These are phyloP conservation scores for Lactarius deliciosus DNA, from an alignment of 768 basidiomycete species.

Conservation along the genomic window DNA sequence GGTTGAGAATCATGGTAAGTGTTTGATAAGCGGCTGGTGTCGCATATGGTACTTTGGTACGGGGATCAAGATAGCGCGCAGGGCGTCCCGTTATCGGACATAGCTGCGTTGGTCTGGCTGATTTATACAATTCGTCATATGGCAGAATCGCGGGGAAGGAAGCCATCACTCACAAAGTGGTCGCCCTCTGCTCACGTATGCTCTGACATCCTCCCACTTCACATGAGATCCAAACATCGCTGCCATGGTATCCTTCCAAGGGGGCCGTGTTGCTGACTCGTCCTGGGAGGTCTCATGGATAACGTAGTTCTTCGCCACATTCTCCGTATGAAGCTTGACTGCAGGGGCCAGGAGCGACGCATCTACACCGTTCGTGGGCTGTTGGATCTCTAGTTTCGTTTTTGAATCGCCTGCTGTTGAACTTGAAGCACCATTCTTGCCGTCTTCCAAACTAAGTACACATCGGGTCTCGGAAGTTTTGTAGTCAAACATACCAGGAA, in stretches of 20 bases:
- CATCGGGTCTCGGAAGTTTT: too few species aligned
- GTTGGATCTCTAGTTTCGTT: not conserved
- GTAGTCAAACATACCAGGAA: constrained; percentile 33
- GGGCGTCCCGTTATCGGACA: constrained; percentile 80
- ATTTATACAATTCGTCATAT: constrained; percentile 1
- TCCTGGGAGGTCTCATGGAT: constrained; percentile 60
- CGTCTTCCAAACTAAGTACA: constrained; percentile 11
- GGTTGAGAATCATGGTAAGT: constrained; percentile 58
- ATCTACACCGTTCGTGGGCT: constrained; percentile 1
- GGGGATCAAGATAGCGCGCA: constrained; percentile 79
- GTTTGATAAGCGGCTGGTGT: constrained; percentile 62
- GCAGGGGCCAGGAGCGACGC: not conserved
- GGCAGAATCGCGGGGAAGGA: constrained; percentile 9
- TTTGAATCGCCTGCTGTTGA: not conserved
- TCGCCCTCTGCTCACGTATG: constrained; percentile 62
- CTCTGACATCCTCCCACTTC: constrained; percentile 72
- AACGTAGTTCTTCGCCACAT: constrained; percentile 65
- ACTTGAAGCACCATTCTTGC: constrained; percentile 1
- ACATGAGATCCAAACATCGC: constrained; percentile 86
- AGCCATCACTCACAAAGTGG: constrained; percentile 52
- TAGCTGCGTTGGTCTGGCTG: constrained; percentile 62
- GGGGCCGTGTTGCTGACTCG: constrained; percentile 48
- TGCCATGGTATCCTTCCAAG: constrained; percentile 72
- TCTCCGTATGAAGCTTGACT: constrained; percentile 39
- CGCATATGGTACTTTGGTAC: constrained; percentile 77